These are phyloP conservation scores for Fusarium domesticum DNA, from an alignment of 2,329 filamentous ascomycete species.

Conservation along the genomic window DNA sequence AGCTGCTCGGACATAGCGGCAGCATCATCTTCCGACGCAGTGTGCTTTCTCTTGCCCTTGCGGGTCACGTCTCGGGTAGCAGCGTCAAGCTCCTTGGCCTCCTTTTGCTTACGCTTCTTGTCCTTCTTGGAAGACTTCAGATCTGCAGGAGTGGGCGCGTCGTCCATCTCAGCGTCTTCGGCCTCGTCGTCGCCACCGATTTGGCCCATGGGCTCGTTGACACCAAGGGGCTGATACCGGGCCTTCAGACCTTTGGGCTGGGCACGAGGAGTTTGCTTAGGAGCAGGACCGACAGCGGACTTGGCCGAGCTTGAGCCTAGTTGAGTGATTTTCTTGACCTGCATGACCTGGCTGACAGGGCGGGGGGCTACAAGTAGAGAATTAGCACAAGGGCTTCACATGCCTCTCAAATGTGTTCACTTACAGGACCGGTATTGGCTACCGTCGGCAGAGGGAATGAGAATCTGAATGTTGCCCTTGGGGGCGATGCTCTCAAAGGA, in stretches of 20 bases:
- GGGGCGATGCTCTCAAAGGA: constrained; percentile 51
- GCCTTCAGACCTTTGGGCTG: constrained; percentile 67
- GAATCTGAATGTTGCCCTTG: constrained; percentile 52
- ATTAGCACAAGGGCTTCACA: constrained; percentile 13
- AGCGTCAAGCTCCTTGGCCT: constrained; percentile 6
- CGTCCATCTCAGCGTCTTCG: constrained; percentile 44
- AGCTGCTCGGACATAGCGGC: constrained; percentile 36
- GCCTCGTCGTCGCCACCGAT: constrained; percentile 48
- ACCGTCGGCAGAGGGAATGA: constrained; percentile 57
- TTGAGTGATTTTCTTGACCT: constrained; percentile 61
- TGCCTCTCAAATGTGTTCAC: constrained; percentile 17
- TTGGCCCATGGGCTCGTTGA: constrained; percentile 34
- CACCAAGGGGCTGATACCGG: constrained; percentile 65
- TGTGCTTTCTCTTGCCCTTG: constrained; percentile 38
- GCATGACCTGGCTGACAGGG: constrained; percentile 57
- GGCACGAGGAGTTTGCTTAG: constrained; percentile 53
- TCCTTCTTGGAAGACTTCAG: constrained; percentile 32
- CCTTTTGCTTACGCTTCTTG: constrained; percentile 33
- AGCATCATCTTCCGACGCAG: constrained; percentile 38
- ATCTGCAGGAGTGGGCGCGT: constrained; percentile 32
- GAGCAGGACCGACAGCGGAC: constrained; percentile 40
- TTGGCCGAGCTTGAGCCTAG: constrained; percentile 43
- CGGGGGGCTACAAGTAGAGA: constrained; percentile 32
- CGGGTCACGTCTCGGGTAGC: constrained; percentile 17
- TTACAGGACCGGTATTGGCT: constrained; percentile 54